Evolutionary conservation across 2,329 filamentous ascomycete genomes (phyloP).

Genomic region (Pezizomycotina sp.): DNA sequence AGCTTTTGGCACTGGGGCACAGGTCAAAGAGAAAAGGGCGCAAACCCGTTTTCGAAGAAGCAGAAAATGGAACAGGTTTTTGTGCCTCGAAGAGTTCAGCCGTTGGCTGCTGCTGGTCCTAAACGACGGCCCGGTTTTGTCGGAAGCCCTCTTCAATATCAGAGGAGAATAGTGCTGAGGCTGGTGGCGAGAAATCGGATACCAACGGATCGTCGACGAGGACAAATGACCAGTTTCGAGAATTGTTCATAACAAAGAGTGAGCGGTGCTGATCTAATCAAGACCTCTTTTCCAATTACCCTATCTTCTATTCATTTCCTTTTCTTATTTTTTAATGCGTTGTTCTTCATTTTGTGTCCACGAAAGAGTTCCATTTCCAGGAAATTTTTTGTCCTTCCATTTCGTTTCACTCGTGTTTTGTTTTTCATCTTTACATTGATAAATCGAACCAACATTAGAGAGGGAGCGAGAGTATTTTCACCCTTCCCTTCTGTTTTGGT

Average conservation of each 20-base stretch:
- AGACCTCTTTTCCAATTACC: constrained; percentile 1
- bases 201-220: constrained; percentile 9
- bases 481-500: neutral
- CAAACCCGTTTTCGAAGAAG: constrained; percentile 26
- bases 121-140: constrained; percentile 28
- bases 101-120: constrained; percentile 16
- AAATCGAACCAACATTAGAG: too few species aligned
- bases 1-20: constrained; percentile 20
- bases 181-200: constrained; percentile 17
- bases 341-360: constrained; percentile 1
- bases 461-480: neutral
- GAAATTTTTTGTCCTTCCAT: too few species aligned
- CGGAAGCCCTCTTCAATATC: constrained; percentile 24
- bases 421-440: constrained; percentile 1
- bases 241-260: constrained; percentile 19
- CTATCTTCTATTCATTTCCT: constrained; percentile 5
- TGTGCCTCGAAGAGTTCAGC: too few species aligned
- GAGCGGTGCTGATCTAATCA: neutral
- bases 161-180: constrained; percentile 17
- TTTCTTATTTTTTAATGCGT: constrained; percentile 1
- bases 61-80: constrained; percentile 22
- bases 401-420: constrained; percentile 3
- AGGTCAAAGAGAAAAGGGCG: constrained; percentile 23
- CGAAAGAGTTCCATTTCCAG: too few species aligned
- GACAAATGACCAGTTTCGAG: constrained; percentile 25